phyloP scores from a whole-genome alignment of 495 filamentous ascomycete species.

The Penicillium maclennaniae region DNA sequence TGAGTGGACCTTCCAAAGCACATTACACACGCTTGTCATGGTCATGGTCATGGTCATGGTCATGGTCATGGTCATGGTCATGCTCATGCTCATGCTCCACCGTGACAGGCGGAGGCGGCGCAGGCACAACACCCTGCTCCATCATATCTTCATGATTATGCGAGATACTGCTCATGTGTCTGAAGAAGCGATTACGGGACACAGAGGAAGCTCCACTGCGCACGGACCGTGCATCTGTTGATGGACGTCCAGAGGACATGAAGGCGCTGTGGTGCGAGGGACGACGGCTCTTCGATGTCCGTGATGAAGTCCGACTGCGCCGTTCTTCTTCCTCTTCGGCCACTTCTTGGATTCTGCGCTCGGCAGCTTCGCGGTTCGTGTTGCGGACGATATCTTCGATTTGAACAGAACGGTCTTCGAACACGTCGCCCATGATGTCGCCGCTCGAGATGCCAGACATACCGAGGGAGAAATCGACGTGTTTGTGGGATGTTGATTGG shows the following conservation, averaged over 20 bases:
- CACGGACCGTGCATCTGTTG: slow-evolving; percentile 34
- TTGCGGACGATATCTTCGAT: slow-evolving; percentile 38
- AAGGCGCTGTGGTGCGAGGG: slow-evolving; percentile 27
- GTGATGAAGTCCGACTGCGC: slow-evolving; percentile 21
- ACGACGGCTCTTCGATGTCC: slow-evolving; percentile 13
- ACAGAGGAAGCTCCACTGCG: slow-evolving; percentile 29
- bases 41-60: neutral
- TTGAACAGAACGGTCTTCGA: slow-evolving; percentile 47
- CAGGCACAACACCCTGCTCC: slow-evolving; percentile 30
- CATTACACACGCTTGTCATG: neutral
- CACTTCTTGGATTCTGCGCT: slow-evolving; percentile 45
- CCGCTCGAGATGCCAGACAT: slow-evolving; percentile 56
- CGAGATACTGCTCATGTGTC: slow-evolving; percentile 27
- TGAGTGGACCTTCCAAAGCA: neutral
- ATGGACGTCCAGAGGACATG: slow-evolving; percentile 22
- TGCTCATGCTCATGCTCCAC: neutral
- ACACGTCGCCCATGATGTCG: slow-evolving; percentile 67
- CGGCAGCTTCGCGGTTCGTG: slow-evolving; percentile 38
- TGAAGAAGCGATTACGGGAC: slow-evolving; percentile 39
- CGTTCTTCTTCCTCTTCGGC: slow-evolving; percentile 39
- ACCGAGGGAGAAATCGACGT: slow-evolving; percentile 74
- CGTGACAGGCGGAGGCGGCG: slow-evolving; percentile 1
- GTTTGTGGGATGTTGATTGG: slow-evolving; percentile 53
- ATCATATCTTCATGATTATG: slow-evolving; percentile 28
- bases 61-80: neutral